Evolutionary conservation across 2,329 filamentous ascomycete genomes (phyloP), one percentile per base, ranked within the genome.

Genomic region (Podosphaera xanthii): DNA sequence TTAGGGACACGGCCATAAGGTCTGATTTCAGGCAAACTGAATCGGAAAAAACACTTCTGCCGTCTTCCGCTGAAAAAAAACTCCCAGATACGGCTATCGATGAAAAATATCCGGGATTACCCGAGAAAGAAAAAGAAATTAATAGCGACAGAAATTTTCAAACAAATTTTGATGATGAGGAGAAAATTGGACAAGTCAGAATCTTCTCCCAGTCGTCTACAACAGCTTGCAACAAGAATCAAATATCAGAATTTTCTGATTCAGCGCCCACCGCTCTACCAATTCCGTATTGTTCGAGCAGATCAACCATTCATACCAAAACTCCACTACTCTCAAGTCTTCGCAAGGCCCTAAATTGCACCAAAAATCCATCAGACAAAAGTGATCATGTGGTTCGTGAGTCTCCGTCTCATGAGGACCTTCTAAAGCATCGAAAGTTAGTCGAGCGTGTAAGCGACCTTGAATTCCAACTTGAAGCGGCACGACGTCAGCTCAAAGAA

Each of bases 401-500:
- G 48, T 72, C 75, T 33, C 73, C 73, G 2, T 80, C 77, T 2
- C 77, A 76, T 64, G 77, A 75, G 63, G 79, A 82, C 58, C 69
- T 82, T 4, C 71, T 75, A 57, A 76, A 75, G 64, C 77, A 82
- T 64, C 72, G 75, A 60, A 80, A 78, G 62, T 69, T 83, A 38
- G 71, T 74, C 48, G 81, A 80, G 69, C 74, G 77, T 58, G 79
- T 83, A 36, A 81, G 77, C 63, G 75, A 82, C 62, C 72, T 83
- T 10, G 80, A 83, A 64, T 67, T 71, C 10, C 81, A 82, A 65
- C 72, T 83, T 36, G 71, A 77, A 14, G 72, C 73, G 42, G 78
- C 78, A 7, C 73, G 77, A 40, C 73, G 72, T 56, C 76, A 83
- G 67, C 72, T 83, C 40, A 14, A 33, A 38, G 35, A 40, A 30